Conservation (phyloP, 2,329 filamentous ascomycete genomes). For the Hypoxylon sp. region DNA sequence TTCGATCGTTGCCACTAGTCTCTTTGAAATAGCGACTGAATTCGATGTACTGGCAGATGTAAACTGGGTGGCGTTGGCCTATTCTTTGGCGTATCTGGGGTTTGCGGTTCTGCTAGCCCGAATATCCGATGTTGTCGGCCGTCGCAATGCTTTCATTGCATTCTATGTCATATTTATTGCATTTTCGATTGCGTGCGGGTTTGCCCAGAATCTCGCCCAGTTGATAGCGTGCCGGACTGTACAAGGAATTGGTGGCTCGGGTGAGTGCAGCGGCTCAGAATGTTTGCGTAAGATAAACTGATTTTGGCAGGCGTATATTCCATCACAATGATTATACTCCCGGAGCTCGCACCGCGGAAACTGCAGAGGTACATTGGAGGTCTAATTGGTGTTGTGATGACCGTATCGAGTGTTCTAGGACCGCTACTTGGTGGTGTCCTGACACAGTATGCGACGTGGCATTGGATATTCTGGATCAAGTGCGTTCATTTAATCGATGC, state of each 20-base stretch:
- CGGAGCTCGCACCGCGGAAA: conserved; percentile 63
- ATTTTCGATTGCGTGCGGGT: conserved; percentile 71
- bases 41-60: conserved; percentile 62
- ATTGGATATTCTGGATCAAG: conserved; percentile 74
- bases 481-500: conserved; percentile 51
- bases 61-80: conserved; percentile 70
- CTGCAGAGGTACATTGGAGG: conserved; percentile 62
- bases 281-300: conserved; percentile 18
- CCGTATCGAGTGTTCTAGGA: conserved; percentile 65
- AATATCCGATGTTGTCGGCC: conserved; percentile 68
- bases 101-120: conserved; percentile 71
- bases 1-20: conserved; percentile 72
- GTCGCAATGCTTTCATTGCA: conserved; percentile 65
- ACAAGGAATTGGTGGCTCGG: conserved; percentile 68
- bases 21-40: conserved; percentile 69
- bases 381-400: conserved; percentile 65
- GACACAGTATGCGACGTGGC: conserved; percentile 65
- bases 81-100: conserved; percentile 70
- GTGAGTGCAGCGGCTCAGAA: conserved; percentile 51
- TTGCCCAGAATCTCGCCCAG: conserved; percentile 60
- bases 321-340: conserved; percentile 69
- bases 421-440: conserved; percentile 67
- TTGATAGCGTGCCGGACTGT: conserved; percentile 66
- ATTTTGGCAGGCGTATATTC: conserved; percentile 64
- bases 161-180: conserved; percentile 69